phyloP scores from a whole-genome alignment of 176 grass and related monocot species.

The maize (Zea mays) region DNA sequence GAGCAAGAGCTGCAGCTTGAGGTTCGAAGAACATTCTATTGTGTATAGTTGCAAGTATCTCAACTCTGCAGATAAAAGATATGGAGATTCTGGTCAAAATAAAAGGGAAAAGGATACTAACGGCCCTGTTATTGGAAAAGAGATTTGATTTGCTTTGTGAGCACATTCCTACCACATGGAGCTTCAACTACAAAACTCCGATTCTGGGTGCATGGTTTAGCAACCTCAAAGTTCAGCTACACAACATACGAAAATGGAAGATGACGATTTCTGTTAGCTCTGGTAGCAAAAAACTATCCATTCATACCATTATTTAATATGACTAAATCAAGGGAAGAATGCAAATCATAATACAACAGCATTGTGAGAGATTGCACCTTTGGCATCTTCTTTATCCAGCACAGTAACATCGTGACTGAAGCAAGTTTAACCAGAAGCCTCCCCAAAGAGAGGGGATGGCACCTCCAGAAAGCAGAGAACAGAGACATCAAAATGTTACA shows the following conservation, averaged over 20 bases:
- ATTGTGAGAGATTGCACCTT: conserved; percentile 17
- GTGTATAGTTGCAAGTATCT: background rate
- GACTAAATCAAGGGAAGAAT: conserved; percentile 3
- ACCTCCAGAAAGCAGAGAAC: conserved; percentile 19
- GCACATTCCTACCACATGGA: conserved; percentile 18
- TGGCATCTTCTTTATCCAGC: conserved; percentile 29
- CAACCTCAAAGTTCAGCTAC: conserved; percentile 24
- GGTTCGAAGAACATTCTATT: background rate
- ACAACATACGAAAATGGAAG: conserved; percentile 1
- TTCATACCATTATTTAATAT: conserved; percentile 18
- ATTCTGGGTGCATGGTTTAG: conserved; percentile 31
- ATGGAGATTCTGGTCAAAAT: background rate
- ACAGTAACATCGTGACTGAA: conserved; percentile 6
- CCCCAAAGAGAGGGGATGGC: background rate
- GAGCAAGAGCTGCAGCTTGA: background rate
- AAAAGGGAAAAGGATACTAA: background rate
- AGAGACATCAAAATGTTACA: conserved; percentile 21
- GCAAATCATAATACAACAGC: conserved; percentile 7
- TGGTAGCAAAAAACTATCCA: background rate
- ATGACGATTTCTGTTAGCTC: conserved; percentile 15
- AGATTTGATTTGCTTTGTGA: background rate
- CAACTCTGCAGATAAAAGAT: background rate
- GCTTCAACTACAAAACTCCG: background rate
- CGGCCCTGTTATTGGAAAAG: background rate
- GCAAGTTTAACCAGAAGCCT: conserved; percentile 17